Conservation (phyloP, 2,329 filamentous ascomycete species). For the Fusarium pseudonygamai region DNA sequence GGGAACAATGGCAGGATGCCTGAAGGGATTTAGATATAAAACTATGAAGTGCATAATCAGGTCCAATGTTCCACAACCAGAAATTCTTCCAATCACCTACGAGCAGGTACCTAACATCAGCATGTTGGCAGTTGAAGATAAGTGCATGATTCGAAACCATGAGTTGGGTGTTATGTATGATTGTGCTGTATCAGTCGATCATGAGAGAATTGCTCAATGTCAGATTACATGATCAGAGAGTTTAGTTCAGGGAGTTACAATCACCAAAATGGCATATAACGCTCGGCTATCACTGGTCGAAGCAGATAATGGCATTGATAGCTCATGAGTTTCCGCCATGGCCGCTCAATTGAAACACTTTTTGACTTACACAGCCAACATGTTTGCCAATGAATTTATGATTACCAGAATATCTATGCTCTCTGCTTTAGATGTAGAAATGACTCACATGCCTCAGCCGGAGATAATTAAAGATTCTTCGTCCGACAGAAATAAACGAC, state of each 20-base stretch:
- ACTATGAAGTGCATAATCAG: neutral
- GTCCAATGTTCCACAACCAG: fast-evolving
- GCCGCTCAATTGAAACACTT: neutral
- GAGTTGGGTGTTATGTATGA: neutral
- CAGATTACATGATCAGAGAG: neutral
- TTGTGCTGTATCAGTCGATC: neutral
- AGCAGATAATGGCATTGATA: neutral
- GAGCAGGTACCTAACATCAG: neutral
- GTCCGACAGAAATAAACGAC: neutral
- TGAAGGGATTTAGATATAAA: neutral
- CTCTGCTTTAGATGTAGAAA: fast-evolving
- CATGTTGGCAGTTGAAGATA: neutral
- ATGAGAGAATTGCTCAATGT: neutral
- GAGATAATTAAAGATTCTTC: fast-evolving
- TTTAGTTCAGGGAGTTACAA: too few species aligned
- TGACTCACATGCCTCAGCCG: neutral
- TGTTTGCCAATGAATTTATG: neutral
- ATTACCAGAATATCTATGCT: neutral
- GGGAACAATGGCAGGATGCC: too few species aligned
- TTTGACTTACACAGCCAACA: neutral
- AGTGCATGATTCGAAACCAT: neutral
- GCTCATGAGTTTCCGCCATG: neutral
- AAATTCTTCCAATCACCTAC: neutral
- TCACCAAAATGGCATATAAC: too few species aligned
- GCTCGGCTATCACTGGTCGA: fast-evolving